phyloP scores from a whole-genome alignment of 257 asterid species.

The Hygrophila difformis region DNA sequence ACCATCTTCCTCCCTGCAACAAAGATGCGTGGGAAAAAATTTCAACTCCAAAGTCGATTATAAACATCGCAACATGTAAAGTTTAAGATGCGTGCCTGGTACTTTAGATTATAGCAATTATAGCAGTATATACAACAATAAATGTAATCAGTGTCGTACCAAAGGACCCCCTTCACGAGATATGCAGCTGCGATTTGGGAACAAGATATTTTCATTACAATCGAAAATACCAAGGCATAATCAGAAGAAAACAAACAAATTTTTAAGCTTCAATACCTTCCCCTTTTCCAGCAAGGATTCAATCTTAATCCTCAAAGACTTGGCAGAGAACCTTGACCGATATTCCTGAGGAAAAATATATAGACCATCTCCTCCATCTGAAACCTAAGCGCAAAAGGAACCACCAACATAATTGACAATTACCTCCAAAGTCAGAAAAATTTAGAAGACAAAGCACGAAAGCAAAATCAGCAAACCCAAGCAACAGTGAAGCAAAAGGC shows the following conservation, averaged over 20 bases:
- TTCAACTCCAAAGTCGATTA: neutral
- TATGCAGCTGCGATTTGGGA: conserved; percentile 81
- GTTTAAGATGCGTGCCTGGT: conserved; percentile 47
- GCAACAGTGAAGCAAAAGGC: no score
- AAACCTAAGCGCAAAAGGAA: conserved; percentile 45
- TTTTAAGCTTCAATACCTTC: conserved; percentile 64
- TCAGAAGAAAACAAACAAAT: neutral
- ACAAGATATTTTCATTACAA: conserved; percentile 13
- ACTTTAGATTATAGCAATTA: conserved; percentile 66
- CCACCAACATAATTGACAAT: neutral
- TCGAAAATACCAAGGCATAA: conserved; percentile 7
- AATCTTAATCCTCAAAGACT: conserved; percentile 63
- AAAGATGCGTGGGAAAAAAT: conserved; percentile 13
- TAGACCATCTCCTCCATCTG: conserved; percentile 90
- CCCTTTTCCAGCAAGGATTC: conserved; percentile 83
- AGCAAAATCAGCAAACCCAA: no score
- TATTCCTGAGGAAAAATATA: conserved; percentile 77
- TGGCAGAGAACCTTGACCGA: conserved; percentile 66
- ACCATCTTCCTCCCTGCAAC: conserved; percentile 77
- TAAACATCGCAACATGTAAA: neutral
- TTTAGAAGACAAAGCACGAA: no score
- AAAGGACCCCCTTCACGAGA: conserved; percentile 78
- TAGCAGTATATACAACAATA: conserved; percentile 78
- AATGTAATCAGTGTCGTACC: conserved; percentile 97
- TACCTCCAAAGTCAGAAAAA: neutral